These are phyloP conservation scores for Lolium multiflorum DNA, from an alignment of 176 grass and related monocot genomes.

Conservation along the genomic window DNA sequence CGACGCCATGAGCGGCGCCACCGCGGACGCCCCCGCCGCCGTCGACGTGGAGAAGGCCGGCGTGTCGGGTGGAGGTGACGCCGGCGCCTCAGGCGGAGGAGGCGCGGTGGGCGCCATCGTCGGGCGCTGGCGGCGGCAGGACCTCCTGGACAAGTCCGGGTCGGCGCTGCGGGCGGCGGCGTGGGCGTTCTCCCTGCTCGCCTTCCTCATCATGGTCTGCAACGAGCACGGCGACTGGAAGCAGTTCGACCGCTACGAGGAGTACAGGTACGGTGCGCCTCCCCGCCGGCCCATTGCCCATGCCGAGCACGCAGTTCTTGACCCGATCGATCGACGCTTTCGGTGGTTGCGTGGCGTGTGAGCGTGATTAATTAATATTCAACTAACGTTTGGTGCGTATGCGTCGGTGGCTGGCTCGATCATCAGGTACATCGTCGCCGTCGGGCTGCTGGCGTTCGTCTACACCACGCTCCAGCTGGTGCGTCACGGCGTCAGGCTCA, in stretches of 20 bases:
- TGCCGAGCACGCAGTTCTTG: not conserved
- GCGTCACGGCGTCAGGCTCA: slow-evolving; percentile 61
- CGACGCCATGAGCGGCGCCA: slow-evolving; percentile 24
- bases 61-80: not conserved
- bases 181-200: slow-evolving; percentile 55
- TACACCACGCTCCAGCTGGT: slow-evolving; percentile 74
- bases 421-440: slow-evolving; percentile 72
- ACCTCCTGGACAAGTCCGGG: slow-evolving; percentile 48
- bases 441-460: slow-evolving; percentile 64
- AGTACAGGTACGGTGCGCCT: slow-evolving; percentile 48
- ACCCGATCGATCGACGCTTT: not conserved
- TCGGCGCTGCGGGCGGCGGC: slow-evolving; percentile 51
- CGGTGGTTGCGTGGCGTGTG: not conserved
- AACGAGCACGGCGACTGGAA: slow-evolving; percentile 78
- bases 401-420: not conserved
- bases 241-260: slow-evolving; percentile 70
- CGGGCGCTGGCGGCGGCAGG: slow-evolving; percentile 54
- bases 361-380: not conserved
- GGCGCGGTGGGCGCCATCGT: slow-evolving; percentile 37
- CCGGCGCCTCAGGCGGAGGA: not conserved
- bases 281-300: not conserved
- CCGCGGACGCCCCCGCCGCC: not conserved
- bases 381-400: not conserved
- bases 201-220: slow-evolving; percentile 63
- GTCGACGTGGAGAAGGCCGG: slow-evolving; percentile 38